These are phyloP conservation scores for Kwoniella sp. DNA, from an alignment of 768 basidiomycete species.

Conservation along the genomic window DNA sequence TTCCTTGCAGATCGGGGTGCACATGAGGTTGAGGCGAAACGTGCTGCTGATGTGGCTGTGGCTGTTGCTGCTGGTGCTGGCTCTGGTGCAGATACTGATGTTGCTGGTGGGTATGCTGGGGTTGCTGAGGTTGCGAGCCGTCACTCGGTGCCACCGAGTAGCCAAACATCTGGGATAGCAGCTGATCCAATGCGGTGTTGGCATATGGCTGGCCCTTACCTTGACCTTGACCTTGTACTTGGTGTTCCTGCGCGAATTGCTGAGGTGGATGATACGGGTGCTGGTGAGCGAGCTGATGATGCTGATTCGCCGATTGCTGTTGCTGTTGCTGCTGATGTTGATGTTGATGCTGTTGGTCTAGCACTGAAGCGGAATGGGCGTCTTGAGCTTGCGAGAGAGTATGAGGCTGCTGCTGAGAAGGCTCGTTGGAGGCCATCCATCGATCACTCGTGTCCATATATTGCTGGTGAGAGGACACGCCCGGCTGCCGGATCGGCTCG, in stretches of 20 bases:
- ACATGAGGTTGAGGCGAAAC: background rate
- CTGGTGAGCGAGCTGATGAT: background rate
- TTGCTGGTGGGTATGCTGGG: constrained; percentile 3
- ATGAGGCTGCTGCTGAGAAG: constrained; percentile 3
- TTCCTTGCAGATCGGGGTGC: background rate
- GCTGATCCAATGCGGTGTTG: constrained; percentile 34
- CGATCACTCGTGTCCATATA: constrained; percentile 48
- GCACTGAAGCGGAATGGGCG: background rate
- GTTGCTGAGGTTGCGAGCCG: constrained; percentile 6
- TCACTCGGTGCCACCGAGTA: constrained; percentile 20
- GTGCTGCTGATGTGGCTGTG: too few relatives aligned
- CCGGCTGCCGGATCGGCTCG: background rate
- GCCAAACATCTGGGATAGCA: constrained; percentile 42
- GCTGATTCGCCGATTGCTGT: background rate
- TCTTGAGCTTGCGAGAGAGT: background rate
- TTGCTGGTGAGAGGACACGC: constrained; percentile 21
- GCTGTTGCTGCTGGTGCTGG: background rate
- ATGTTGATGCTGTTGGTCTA: constrained; percentile 1
- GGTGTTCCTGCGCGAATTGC: background rate
- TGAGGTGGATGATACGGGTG: constrained; percentile 1
- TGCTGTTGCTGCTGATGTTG: too few relatives aligned
- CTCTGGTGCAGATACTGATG: background rate
- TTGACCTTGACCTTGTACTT: background rate
- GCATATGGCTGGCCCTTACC: constrained; percentile 15
- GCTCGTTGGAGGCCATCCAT: constrained; percentile 39